These are phyloP conservation scores for Monosporascus sp. DNA, from an alignment of 2,329 filamentous ascomycete genomes.

Conservation along the genomic window DNA sequence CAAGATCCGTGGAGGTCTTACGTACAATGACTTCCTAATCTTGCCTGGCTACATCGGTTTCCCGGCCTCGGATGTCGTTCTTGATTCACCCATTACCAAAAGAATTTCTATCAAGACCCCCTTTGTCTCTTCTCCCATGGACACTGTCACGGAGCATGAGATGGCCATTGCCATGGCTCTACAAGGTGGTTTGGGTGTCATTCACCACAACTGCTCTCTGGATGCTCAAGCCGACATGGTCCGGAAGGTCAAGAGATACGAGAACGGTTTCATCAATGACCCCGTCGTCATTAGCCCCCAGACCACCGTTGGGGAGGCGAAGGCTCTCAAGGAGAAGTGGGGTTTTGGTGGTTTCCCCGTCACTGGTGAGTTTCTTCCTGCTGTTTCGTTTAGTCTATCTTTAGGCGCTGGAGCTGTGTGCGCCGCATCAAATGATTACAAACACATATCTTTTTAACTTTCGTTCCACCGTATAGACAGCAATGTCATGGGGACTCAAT, in stretches of 20 bases:
- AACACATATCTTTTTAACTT: constrained; percentile 86
- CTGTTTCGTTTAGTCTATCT: constrained; percentile 5
- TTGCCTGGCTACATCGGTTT: constrained; percentile 98
- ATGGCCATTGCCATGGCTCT: constrained; percentile 98
- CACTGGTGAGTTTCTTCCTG: constrained; percentile 66
- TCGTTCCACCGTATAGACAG: constrained; percentile 99
- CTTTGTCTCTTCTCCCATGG: constrained; percentile 97
- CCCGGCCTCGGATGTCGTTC: constrained; percentile 77
- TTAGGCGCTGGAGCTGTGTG: constrained; percentile 3
- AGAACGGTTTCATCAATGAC: constrained; percentile 98
- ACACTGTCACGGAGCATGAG: constrained; percentile 98
- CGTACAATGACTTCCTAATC: constrained; percentile 98
- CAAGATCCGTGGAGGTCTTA: constrained; percentile 85
- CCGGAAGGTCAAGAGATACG: constrained; percentile 96
- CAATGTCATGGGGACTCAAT: constrained; percentile 77
- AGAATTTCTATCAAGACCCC: constrained; percentile 94
- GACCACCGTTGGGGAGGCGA: constrained; percentile 87
- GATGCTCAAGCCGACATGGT: constrained; percentile 99
- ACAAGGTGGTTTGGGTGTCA: constrained; percentile 84
- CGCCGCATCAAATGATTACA: constrained; percentile 66
- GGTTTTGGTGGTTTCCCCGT: constrained; percentile 98
- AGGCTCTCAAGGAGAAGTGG: constrained; percentile 93
- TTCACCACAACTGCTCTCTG: constrained; percentile 99
- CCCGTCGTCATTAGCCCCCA: constrained; percentile 84
- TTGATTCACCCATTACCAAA: constrained; percentile 93